phyloP scores from a whole-genome alignment of 164 flowering plant genomes.

The Umbellularia californica region DNA sequence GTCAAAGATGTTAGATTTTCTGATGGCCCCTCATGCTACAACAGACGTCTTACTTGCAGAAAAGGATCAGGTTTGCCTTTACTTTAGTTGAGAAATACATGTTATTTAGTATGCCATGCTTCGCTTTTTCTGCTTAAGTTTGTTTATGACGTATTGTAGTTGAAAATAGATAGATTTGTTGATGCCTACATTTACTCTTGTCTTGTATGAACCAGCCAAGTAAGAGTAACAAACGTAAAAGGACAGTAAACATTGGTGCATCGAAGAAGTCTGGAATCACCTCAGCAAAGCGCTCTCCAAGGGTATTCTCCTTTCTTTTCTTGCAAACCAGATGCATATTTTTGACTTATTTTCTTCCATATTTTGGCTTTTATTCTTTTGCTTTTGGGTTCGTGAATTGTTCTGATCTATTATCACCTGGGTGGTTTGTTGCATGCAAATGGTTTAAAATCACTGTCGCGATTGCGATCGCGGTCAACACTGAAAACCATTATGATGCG shows the following conservation, averaged over 20 bases:
- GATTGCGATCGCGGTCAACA: no score
- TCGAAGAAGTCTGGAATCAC: slow-evolving; percentile 40
- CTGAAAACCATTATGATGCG: no score
- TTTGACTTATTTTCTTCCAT: background rate
- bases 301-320: background rate
- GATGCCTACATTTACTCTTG: background rate
- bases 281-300: slow-evolving; percentile 41
- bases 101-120: no score
- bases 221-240: slow-evolving; percentile 63
- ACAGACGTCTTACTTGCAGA: slow-evolving; percentile 68
- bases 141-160: background rate
- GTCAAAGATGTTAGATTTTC: slow-evolving; percentile 64
- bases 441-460: no score
- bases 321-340: background rate
- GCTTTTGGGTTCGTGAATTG: background rate
- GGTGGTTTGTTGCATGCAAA: background rate
- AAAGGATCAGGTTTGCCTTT: slow-evolving; percentile 54
- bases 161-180: background rate
- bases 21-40: slow-evolving; percentile 75
- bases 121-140: background rate
- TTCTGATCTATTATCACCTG: background rate
- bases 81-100: background rate
- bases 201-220: slow-evolving; percentile 38
- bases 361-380: background rate
- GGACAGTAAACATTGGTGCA: slow-evolving; percentile 34